Evolutionary conservation across 2,329 filamentous ascomycete genomes (phyloP), one percentile per base, ranked within the genome.

Genomic region (Alternaria panax): DNA sequence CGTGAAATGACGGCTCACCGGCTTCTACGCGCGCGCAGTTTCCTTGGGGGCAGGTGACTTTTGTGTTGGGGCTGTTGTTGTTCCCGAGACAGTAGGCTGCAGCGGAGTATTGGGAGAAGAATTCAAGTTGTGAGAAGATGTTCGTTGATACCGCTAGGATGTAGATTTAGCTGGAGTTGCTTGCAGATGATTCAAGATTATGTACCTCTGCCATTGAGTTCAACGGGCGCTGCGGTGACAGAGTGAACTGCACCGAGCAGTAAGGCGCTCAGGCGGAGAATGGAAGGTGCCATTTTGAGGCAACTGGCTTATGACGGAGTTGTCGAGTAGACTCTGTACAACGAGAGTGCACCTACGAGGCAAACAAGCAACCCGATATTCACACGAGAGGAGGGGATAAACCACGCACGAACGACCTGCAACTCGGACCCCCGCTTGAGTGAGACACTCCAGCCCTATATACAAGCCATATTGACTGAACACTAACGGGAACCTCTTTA

Each of bases 31-130:
- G 65, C 1, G 82, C 79, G 64, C 84, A 86, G 62, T 82, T 84
- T 2, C 78, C 80, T 8, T 76, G 69, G 0, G 73, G 63, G 63
- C 84, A 86, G 8, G 75, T 75, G 42, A 85, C 50, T 51, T 79
- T 79, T 9, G 79, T 78, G 41, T 76, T 77, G 2, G 80, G 66
- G 27, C 78, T 78, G 55, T 83, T 73, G 70, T 83, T 80, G 70
- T 86, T 86, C 38, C 63, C 70, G 2, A 78, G 66, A 68, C 84
- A 86, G 70, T 86, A 86, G 20, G 83, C 77, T 4, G 84, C 84
- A 2, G 83, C 84, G 2, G 83, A 79, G 68, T 84, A 86, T 59
- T 86, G 80, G 40, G 81, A 80, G 69, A 82, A 84, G 62, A 85
- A 75, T 2, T 75, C 72, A 7, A 86, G 73, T 41, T 81, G 72